phyloP scores from a whole-genome alignment of 306 rosid genomes.

The Cercis canadensis region DNA sequence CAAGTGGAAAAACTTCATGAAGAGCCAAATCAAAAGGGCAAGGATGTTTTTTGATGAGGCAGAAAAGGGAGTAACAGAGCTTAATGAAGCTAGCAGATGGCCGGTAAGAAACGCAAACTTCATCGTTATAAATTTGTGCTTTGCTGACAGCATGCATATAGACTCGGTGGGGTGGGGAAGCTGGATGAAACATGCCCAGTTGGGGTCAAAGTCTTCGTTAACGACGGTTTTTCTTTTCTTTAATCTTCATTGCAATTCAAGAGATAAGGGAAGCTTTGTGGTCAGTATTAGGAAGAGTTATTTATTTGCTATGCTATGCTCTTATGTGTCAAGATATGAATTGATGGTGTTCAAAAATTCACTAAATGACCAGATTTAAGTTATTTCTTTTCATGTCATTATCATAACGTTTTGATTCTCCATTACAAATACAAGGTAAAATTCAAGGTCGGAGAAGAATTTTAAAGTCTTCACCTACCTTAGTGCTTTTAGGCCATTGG shows the following conservation, averaged over 20 bases:
- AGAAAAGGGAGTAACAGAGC: slow-evolving; percentile 60
- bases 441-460: not conserved
- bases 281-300: slow-evolving; percentile 7
- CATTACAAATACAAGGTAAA: not conserved
- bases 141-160: not conserved
- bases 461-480: not conserved
- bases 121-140: not conserved
- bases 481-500: not conserved
- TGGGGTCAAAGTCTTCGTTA: no score
- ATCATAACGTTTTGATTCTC: not conserved
- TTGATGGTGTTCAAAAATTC: not conserved
- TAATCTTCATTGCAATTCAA: not conserved
- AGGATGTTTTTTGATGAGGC: slow-evolving; percentile 67
- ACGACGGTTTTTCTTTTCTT: not conserved
- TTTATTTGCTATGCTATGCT: not conserved
- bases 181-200: not conserved
- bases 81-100: slow-evolving; percentile 67
- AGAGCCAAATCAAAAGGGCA: slow-evolving; percentile 64
- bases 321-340: not conserved
- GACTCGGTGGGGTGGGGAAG: slow-evolving; percentile 1
- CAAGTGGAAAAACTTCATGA: slow-evolving; percentile 72
- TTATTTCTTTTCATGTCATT: not conserved
- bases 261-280: not conserved
- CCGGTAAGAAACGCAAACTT: slow-evolving; percentile 53
- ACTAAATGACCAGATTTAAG: not conserved